A percentile compares a stretch with the other conserved stretches of the same genome.
phyloP scores from a whole-genome alignment of 345 rosid species.

The Dimocarpus longan region DNA sequence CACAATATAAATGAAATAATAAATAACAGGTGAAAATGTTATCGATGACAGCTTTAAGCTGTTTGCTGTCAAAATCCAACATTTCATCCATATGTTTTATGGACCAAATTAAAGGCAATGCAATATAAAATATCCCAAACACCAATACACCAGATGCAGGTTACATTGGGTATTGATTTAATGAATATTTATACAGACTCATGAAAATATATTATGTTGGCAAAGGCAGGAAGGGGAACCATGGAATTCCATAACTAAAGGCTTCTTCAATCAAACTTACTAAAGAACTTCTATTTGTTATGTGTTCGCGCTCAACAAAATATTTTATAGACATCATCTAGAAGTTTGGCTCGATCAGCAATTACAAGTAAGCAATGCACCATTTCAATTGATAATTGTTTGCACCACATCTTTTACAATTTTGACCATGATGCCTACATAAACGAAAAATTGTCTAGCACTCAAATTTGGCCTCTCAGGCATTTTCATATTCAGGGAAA shows the following conservation, averaged over 20 bases:
- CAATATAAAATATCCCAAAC: neutral
- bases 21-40: neutral
- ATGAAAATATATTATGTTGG: neutral
- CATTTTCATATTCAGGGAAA: neutral
- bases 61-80: constrained; percentile 5
- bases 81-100: neutral
- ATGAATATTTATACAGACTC: neutral
- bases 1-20: neutral
- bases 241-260: neutral
- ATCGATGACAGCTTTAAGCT: neutral
- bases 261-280: neutral
- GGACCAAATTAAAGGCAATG: neutral
- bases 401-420: constrained; percentile 3
- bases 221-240: neutral
- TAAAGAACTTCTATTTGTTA: neutral
- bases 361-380: neutral
- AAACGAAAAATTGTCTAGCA: neutral
- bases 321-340: neutral
- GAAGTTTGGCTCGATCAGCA: neutral
- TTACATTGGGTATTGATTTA: neutral
- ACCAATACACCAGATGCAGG: neutral
- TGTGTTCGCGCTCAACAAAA: neutral
- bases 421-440: neutral
- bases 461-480: neutral
- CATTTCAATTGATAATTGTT: neutral